Evolutionary conservation across 2,329 filamentous ascomycete genomes (phyloP).

Genomic region (Pseudonectria foliicola): DNA sequence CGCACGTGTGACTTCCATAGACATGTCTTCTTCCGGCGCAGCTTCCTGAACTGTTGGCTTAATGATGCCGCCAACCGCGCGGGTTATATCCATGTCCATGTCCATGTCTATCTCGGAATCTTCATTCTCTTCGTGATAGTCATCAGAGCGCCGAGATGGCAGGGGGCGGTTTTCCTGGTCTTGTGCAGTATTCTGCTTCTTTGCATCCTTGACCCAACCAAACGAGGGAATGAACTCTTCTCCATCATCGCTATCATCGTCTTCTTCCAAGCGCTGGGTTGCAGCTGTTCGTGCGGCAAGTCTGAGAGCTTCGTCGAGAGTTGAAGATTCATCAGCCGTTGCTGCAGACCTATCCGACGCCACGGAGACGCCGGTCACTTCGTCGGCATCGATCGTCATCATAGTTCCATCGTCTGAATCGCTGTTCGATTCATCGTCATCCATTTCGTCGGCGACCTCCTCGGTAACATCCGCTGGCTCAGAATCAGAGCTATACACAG

Average conservation of each 20-base stretch:
- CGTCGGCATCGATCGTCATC: constrained; percentile 76
- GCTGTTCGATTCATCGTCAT: constrained; percentile 39
- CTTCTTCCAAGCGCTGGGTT: constrained; percentile 57
- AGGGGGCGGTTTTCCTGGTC: constrained; percentile 36
- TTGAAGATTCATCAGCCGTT: constrained; percentile 60
- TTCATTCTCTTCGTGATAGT: constrained; percentile 6
- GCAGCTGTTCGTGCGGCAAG: constrained; percentile 70
- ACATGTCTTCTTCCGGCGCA: constrained; percentile 60
- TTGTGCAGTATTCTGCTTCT: constrained; percentile 21
- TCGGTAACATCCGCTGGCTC: constrained; percentile 49
- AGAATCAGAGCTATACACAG: constrained; percentile 65
- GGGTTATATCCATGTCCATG: constrained; percentile 51
- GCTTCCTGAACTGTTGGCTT: constrained; percentile 32
- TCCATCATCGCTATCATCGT: constrained; percentile 37
- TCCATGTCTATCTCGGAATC: constrained; percentile 34
- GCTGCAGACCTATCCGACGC: constrained; percentile 53
- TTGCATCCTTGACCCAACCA: constrained; percentile 60
- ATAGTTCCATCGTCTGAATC: constrained; percentile 71
- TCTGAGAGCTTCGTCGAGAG: constrained; percentile 69
- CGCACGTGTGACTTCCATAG: constrained; percentile 87
- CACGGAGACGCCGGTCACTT: constrained; percentile 62
- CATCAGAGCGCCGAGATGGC: constrained; percentile 2
- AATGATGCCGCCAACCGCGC: constrained; percentile 48
- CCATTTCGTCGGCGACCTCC: constrained; percentile 49
- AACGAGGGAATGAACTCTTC: constrained; percentile 72